phyloP scores from a whole-genome alignment of 805 yeast species.

The Nakazawaea ernobii region DNA sequence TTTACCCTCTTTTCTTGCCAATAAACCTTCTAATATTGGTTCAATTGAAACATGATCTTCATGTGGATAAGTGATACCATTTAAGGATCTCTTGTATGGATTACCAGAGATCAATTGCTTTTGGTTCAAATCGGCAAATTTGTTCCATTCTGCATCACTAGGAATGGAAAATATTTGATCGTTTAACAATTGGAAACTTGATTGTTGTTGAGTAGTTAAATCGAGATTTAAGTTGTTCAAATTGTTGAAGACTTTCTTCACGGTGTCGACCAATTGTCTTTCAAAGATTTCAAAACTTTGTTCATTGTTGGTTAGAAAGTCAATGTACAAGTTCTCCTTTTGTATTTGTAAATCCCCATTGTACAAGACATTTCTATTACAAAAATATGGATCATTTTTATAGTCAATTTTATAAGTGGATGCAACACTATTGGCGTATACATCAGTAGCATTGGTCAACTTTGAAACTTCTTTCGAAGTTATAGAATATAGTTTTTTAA shows the following conservation, averaged over 20 bases:
- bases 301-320: constrained; percentile 37
- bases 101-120: constrained; percentile 27
- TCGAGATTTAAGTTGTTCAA: constrained; percentile 18
- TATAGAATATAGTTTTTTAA: constrained; percentile 29
- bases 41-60: constrained; percentile 31
- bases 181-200: constrained; percentile 24
- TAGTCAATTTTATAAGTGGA: constrained; percentile 24
- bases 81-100: constrained; percentile 29
- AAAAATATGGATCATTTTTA: constrained; percentile 40
- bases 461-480: constrained; percentile 24
- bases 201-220: constrained; percentile 25
- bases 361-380: constrained; percentile 30
- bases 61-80: constrained; percentile 31
- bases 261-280: constrained; percentile 33
- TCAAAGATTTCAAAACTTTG: constrained; percentile 34
- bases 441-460: constrained; percentile 17
- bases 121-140: constrained; percentile 28
- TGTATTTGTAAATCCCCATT: constrained; percentile 35
- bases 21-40: constrained; percentile 43
- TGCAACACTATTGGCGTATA: constrained; percentile 14
- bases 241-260: constrained; percentile 31
- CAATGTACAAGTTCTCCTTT: constrained; percentile 40
- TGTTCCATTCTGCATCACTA: constrained; percentile 38
- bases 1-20: constrained; percentile 38
- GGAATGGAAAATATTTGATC: constrained; percentile 28